Conservation (phyloP, 108 stramenopile genomes). For the Nitzschia sp. region DNA sequence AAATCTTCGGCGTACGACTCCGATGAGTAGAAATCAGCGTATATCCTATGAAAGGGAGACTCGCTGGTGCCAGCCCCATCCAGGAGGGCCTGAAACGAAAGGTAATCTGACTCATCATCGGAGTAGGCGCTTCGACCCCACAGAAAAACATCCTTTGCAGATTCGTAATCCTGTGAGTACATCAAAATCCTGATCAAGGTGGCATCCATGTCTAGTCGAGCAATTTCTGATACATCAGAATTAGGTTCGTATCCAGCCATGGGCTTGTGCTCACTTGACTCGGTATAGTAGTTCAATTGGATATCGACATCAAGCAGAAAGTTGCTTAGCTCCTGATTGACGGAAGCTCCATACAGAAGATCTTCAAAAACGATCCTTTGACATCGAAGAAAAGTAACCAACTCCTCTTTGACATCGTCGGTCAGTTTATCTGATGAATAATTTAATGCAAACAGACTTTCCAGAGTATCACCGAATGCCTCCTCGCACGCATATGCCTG, state of each 20-base stretch:
- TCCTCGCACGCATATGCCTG: slow-evolving; percentile 43
- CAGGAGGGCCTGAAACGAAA: not conserved
- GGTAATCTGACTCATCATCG: slow-evolving; percentile 8
- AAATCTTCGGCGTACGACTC: slow-evolving; percentile 39
- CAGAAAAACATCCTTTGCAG: slow-evolving; percentile 58
- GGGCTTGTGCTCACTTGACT: not conserved
- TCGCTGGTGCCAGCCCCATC: not conserved
- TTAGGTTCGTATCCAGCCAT: slow-evolving; percentile 50
- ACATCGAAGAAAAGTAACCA: slow-evolving; percentile 41
- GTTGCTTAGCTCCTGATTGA: slow-evolving; percentile 21
- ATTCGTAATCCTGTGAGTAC: slow-evolving; percentile 31
- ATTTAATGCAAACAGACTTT: slow-evolving; percentile 14
- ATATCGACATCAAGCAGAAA: slow-evolving; percentile 21
- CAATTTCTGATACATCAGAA: slow-evolving; percentile 35
- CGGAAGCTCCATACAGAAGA: slow-evolving; percentile 16
- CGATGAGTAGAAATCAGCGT: slow-evolving; percentile 11
- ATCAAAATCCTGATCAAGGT: slow-evolving; percentile 51
- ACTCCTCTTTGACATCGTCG: slow-evolving; percentile 24
- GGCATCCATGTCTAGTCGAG: slow-evolving; percentile 52
- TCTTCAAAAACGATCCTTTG: slow-evolving; percentile 46
- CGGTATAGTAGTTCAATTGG: slow-evolving; percentile 10
- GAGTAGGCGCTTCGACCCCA: slow-evolving; percentile 53
- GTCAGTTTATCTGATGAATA: not conserved
- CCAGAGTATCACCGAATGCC: slow-evolving; percentile 15
- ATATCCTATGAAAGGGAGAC: slow-evolving; percentile 14